Percentiles rank a stretch among this genome's conserved stretches.
Conservation (phyloP, 768 basidiomycete species). For the Pisolithus tinctorius region DNA sequence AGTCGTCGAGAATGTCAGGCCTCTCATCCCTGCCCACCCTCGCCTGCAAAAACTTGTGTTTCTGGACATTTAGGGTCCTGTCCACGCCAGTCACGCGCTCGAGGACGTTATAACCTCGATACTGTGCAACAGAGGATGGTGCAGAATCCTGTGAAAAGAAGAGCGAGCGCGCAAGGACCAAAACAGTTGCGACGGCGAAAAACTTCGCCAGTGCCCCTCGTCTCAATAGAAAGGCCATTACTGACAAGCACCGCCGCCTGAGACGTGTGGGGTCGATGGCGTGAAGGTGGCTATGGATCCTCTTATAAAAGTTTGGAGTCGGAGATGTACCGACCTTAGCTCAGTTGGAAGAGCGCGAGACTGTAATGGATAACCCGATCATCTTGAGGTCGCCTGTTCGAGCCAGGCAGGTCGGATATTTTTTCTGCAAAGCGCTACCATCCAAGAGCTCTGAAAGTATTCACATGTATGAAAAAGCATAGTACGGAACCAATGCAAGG, state of each 20-base stretch:
- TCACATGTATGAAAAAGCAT: too few relatives aligned
- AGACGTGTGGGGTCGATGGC: not conserved
- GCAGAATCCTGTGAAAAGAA: slow-evolving; percentile 12
- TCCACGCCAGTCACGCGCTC: slow-evolving; percentile 62
- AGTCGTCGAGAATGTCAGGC: slow-evolving; percentile 69
- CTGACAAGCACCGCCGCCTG: not conserved
- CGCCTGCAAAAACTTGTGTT: slow-evolving; percentile 80
- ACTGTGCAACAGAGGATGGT: slow-evolving; percentile 30
- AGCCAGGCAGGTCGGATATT: slow-evolving; percentile 50
- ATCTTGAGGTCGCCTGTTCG: slow-evolving; percentile 60
- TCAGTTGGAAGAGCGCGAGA: slow-evolving; percentile 49
- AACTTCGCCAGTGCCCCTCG: slow-evolving; percentile 22
- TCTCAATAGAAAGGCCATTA: slow-evolving; percentile 26
- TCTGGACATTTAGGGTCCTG: slow-evolving; percentile 82
- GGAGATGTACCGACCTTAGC: slow-evolving; percentile 34
- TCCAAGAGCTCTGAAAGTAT: too few relatives aligned
- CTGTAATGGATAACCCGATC: slow-evolving; percentile 32
- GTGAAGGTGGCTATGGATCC: too few relatives aligned
- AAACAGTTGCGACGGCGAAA: slow-evolving; percentile 8
- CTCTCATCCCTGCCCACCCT: slow-evolving; percentile 83
- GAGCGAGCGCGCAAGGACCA: slow-evolving; percentile 17
- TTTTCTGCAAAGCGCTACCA: slow-evolving; percentile 2
- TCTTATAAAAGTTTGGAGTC: not conserved
- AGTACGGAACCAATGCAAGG: too few relatives aligned
- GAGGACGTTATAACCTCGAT: slow-evolving; percentile 53